Evolutionary conservation across 1,139 yeast genomes (phyloP), one percentile per base, ranked within the genome.

Genomic region (Yamadazyma trypodendri): DNA sequence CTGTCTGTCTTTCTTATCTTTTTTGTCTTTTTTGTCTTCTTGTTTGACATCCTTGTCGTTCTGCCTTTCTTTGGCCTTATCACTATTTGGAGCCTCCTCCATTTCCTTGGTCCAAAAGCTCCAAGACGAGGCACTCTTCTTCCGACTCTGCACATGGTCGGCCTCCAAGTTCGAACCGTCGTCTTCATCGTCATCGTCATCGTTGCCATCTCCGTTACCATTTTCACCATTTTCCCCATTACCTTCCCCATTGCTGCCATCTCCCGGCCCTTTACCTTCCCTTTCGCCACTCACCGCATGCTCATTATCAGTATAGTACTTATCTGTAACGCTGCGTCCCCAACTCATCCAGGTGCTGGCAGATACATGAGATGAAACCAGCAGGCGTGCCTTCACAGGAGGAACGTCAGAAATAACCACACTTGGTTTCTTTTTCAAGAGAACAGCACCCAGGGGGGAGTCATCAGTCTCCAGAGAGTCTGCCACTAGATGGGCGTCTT

Each of bases 71-170:
- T n/a, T n/a, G n/a, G n/a, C n/a, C n/a, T n/a, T n/a, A n/a, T n/a
- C n/a, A n/a, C n/a, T n/a, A 13, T 41, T 9, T 20, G 25, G 28
- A 10, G 13, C n/a, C 18, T 29, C 28, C 13, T 33, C 40, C 14
- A 35, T 43, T 9, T 23, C 39, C 31, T 39, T 45, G 31, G 53
- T 62, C 75, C 75, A 69, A 43, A 69, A 68, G 20, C 54, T 54
- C 75, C 75, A 68, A 20, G 58, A 41, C 2, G 61, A 40, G 4
- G 50, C 33, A 36, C 58, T 56, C 44, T 56, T 66, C 47, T 59
- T 61, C 16, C 58, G 51, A 37, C 55, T 56, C 16, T 45, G 34
- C 7, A 58, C 56, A 32, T 63, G 65, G 32, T 66, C 71, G 31
- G 60, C 68, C 3, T 64, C 52, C 36, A 61, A 72, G 38, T 57